A percentile compares a stretch with the other conserved stretches of the same genome.
These are phyloP conservation scores for Arachis monticola DNA, from an alignment of 331 rosid species.

Conservation along the genomic window DNA sequence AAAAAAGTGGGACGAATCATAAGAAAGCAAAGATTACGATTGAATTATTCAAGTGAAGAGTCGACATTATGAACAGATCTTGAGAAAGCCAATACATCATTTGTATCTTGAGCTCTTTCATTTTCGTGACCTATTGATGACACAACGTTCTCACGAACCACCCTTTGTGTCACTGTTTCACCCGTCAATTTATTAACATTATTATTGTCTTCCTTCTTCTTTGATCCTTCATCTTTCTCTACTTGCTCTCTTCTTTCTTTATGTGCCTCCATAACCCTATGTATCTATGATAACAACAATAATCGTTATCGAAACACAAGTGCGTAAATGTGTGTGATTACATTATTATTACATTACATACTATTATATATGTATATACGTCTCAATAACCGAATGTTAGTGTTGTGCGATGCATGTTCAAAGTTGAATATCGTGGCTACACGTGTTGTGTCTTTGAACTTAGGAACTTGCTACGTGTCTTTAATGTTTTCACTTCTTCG, in stretches of 20 bases:
- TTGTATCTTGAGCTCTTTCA: conserved; percentile 35
- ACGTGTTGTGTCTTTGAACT: not conserved
- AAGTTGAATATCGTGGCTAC: not conserved
- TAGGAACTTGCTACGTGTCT: conserved; percentile 9
- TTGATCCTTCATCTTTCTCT: conserved; percentile 26
- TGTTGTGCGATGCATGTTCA: not conserved
- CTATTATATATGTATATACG: no score
- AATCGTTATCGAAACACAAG: not conserved
- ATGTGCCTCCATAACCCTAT: conserved; percentile 50
- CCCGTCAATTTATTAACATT: not conserved
- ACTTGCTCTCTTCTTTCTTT: conserved; percentile 40
- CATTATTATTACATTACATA: no score
- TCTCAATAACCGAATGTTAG: not conserved
- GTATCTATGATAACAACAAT: not conserved
- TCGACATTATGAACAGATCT: conserved; percentile 50
- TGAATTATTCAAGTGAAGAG: conserved; percentile 46
- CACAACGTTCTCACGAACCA: conserved; percentile 44
- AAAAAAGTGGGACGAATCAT: not conserved
- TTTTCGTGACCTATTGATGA: conserved; percentile 1
- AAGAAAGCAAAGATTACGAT: not conserved
- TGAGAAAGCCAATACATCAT: conserved; percentile 53
- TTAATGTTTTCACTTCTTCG: not conserved
- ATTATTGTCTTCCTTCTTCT: not conserved
- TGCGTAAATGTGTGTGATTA: no score
- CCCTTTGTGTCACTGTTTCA: conserved; percentile 34